Base-by-base conservation (phyloP, 768 basidiomycete species). In the Suillus plorans region DNA sequence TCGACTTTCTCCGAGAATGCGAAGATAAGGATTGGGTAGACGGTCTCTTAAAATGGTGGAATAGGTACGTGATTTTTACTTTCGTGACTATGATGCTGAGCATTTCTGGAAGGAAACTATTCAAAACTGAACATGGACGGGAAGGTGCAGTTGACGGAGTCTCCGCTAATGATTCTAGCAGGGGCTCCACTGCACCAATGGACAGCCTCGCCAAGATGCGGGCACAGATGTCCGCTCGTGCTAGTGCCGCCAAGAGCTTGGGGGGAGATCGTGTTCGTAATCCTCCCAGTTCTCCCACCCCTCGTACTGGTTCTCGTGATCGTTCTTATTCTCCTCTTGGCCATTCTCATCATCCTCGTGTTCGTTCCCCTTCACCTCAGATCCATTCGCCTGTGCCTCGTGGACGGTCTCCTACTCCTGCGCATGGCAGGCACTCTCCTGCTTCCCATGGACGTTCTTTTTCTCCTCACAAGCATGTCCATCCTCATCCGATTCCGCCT, bases 11-110 rank as follows among this genome's bases (percentile, higher is more conserved):
- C 34, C 13, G 61, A 0, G 45, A 64, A 4, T 67, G 39, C 6
- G 25, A 56, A 36, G 41, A 64, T 28, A 59, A 57, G 50, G 55
- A 34, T 13, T 64, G 44, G 42, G 56, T 31, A 14, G 44, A 13
- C 10, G 31, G 18, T 41, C 41, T 58, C 44, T 3, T 45, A 45
- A 45, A 45, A n/a, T 45, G 44, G 44, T 45, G 44, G 44, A 45
- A 45, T 8, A 45, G 44, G 44, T 45, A 8, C 4, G 9, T n/a
- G 12, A 45, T 45, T 45, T n/a, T 7, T 1, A 45, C 8, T n/a
- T 45, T 45, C 20, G 0, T 45, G 1, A 45, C 20, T 8, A 45
- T n/a, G 20, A 45, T 45, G 7, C 44, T 45, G 44, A 45, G 44
- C 7, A 4, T 45, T 45, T 45, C 44, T 45, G 44, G 18, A 20